phyloP scores from a whole-genome alignment of 176 grass and related monocot genomes.

The Stipa capillata region DNA sequence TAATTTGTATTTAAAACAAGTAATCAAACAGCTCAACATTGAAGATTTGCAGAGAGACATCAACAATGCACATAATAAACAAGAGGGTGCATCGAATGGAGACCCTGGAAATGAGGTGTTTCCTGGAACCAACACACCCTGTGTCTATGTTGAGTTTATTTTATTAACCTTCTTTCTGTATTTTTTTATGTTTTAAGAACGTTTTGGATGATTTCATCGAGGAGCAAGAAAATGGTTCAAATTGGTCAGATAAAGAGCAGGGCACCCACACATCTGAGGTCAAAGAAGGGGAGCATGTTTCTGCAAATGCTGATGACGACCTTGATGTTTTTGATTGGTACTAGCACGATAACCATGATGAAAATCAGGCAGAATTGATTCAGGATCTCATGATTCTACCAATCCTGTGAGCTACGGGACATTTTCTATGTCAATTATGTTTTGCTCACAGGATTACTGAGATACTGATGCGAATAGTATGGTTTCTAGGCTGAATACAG shows the following conservation, averaged over 20 bases:
- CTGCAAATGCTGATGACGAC: conserved; percentile 35
- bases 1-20: conserved; percentile 56
- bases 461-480: neutral
- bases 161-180: neutral
- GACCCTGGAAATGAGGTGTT: conserved; percentile 19
- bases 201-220: neutral
- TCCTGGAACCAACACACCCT: neutral
- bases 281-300: conserved; percentile 18
- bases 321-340: conserved; percentile 51
- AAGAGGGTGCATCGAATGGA: conserved; percentile 8
- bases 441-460: neutral
- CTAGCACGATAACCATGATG: conserved; percentile 3
- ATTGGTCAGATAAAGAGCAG: conserved; percentile 7
- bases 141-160: neutral
- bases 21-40: conserved; percentile 60
- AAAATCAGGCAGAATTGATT: neutral
- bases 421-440: neutral
- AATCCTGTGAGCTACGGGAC: neutral
- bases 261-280: neutral
- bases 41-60: conserved; percentile 11
- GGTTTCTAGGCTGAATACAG: neutral
- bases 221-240: conserved; percentile 21
- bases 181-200: conserved; percentile 9
- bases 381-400: neutral
- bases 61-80: conserved; percentile 12